Evolutionary conservation across 2,329 filamentous ascomycete genomes (phyloP).

Genomic region (Pseudohalonectria lignicola): DNA sequence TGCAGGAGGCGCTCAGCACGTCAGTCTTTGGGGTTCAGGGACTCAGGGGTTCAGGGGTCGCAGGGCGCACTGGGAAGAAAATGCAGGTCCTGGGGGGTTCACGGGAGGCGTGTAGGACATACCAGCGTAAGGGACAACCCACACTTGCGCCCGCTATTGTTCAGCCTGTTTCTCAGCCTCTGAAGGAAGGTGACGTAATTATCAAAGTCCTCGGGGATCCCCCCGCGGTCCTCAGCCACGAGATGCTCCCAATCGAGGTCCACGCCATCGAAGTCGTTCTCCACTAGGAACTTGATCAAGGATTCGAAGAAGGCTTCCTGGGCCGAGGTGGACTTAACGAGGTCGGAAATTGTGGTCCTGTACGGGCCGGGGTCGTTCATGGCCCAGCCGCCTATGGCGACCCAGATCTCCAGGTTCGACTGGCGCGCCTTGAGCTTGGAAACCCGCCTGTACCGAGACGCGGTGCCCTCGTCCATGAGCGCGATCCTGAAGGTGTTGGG

Average conservation of each 20-base stretch:
- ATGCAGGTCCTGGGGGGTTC: too few relatives aligned
- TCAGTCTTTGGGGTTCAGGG: too few relatives aligned
- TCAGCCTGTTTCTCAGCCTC: background rate
- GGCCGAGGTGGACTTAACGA: slow-evolving; percentile 8
- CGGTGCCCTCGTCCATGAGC: slow-evolving; percentile 3
- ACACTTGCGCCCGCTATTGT: background rate
- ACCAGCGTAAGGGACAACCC: slow-evolving; percentile 4
- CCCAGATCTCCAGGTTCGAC: slow-evolving; percentile 19
- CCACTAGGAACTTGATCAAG: slow-evolving; percentile 7
- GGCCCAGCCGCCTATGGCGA: slow-evolving; percentile 29
- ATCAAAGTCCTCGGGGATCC: background rate
- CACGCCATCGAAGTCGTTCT: slow-evolving; percentile 6
- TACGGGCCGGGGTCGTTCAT: slow-evolving; percentile 23
- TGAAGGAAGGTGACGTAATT: slow-evolving; percentile 1
- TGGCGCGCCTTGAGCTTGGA: slow-evolving; percentile 17
- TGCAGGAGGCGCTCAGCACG: too few relatives aligned
- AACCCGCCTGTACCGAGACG: slow-evolving; percentile 15
- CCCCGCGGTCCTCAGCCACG: slow-evolving; percentile 3
- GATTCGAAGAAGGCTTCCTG: slow-evolving; percentile 10
- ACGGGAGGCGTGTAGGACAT: background rate
- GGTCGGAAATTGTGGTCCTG: slow-evolving; percentile 14
- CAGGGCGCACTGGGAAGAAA: too few relatives aligned
- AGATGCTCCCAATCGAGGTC: slow-evolving; percentile 9
- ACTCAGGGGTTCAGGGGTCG: too few relatives aligned
- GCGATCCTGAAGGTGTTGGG: slow-evolving; percentile 14